phyloP scores from a whole-genome alignment of 306 rosid genomes.

The Inga leiocalycina region DNA sequence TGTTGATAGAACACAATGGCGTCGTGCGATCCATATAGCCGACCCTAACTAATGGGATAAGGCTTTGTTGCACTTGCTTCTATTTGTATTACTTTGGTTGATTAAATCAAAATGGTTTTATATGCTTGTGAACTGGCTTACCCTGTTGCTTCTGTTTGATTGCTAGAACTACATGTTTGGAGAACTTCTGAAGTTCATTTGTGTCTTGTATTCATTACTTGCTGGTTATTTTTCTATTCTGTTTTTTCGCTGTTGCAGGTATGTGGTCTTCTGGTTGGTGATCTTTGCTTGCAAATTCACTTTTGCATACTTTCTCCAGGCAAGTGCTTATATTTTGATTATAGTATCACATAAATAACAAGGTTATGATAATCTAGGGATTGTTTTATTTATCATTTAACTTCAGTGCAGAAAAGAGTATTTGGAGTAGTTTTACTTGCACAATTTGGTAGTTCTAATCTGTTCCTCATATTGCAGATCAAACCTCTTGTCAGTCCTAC shows the following conservation, averaged over 20 bases:
- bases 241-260: constrained; percentile 55
- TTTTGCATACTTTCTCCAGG: constrained; percentile 98
- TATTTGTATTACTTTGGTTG: not conserved
- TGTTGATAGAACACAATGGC: no score
- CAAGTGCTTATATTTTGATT: constrained; percentile 36
- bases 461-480: constrained; percentile 61
- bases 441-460: constrained; percentile 19
- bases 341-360: not conserved
- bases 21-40: no score
- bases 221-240: constrained; percentile 16
- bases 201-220: not conserved
- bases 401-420: constrained; percentile 14
- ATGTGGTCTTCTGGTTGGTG: constrained; percentile 80
- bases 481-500: constrained; percentile 91
- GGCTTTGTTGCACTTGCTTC: constrained; percentile 22
- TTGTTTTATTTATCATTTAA: not conserved
- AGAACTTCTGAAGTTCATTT: not conserved
- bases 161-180: not conserved
- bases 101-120: constrained; percentile 1
- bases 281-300: constrained; percentile 82
- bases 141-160: not conserved
- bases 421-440: not conserved
- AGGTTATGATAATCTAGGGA: constrained; percentile 3
- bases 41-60: no score
- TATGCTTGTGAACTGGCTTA: constrained; percentile 8